These are phyloP conservation scores for Ochromonadaceae sp. DNA, from an alignment of 352 stramenopile species.

Conservation along the genomic window DNA sequence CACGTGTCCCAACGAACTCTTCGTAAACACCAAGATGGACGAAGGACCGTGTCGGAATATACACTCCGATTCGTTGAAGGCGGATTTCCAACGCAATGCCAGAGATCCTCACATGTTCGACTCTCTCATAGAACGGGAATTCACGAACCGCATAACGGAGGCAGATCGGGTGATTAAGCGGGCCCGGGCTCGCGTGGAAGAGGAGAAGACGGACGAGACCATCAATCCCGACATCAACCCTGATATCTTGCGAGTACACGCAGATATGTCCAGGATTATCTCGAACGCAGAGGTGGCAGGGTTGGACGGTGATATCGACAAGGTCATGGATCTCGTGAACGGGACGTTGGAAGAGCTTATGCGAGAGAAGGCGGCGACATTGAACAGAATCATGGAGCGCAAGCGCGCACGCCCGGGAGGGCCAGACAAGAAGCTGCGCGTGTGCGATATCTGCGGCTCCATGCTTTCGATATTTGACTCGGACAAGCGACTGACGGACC, in stretches of 20 bases:
- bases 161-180: slow-evolving; percentile 7
- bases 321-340: neutral
- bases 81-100: slow-evolving; percentile 32
- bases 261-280: slow-evolving; percentile 48
- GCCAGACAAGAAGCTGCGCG: slow-evolving; percentile 49
- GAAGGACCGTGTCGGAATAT: slow-evolving; percentile 46
- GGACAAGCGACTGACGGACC: slow-evolving; percentile 60
- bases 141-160: slow-evolving; percentile 44
- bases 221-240: slow-evolving; percentile 37
- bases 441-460: slow-evolving; percentile 71
- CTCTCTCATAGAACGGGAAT: slow-evolving; percentile 43
- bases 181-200: slow-evolving; percentile 24
- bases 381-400: slow-evolving; percentile 14
- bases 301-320: slow-evolving; percentile 8
- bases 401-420: neutral
- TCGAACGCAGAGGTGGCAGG: slow-evolving; percentile 43
- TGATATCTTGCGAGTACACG: slow-evolving; percentile 49
- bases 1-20: slow-evolving; percentile 61
- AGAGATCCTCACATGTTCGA: slow-evolving; percentile 38
- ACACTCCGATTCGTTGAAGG: slow-evolving; percentile 49
- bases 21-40: slow-evolving; percentile 71
- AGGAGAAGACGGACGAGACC: slow-evolving; percentile 51
- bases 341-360: neutral
- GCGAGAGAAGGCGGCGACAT: slow-evolving; percentile 13
- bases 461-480: slow-evolving; percentile 78